These are phyloP conservation scores for Leccinum variicolor DNA, from an alignment of 768 basidiomycete species.

Conservation along the genomic window DNA sequence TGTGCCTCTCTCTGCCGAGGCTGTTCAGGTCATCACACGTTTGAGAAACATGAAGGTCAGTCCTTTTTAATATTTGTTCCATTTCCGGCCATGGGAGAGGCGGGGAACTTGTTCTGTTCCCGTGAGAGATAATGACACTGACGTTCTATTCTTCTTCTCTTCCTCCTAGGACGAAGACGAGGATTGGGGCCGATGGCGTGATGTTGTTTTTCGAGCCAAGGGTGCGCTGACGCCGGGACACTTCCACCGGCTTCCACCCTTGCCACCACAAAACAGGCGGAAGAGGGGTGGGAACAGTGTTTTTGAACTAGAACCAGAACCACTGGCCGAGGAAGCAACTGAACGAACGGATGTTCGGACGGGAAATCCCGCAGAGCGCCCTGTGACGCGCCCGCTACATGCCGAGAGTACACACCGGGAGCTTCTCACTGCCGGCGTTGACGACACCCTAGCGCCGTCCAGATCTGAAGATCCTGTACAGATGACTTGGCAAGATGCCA, in stretches of 20 bases:
- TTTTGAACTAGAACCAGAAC: constrained; percentile 12
- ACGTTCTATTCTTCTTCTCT: background rate
- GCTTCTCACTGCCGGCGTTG: background rate
- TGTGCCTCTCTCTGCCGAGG: constrained; percentile 71
- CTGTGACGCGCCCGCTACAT: background rate
- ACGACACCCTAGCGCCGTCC: background rate
- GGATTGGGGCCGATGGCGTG: constrained; percentile 87
- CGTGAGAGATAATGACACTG: constrained; percentile 1
- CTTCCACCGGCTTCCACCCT: constrained; percentile 30
- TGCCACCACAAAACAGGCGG: constrained; percentile 59
- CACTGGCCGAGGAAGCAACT: background rate
- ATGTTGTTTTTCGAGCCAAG: constrained; percentile 78
- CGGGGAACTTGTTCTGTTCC: background rate
- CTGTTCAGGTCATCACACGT: constrained; percentile 72
- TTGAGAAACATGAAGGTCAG: constrained; percentile 80
- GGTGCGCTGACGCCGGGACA: constrained; percentile 44
- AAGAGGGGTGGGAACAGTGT: constrained; percentile 47
- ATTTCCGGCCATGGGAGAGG: background rate
- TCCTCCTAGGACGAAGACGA: constrained; percentile 70
- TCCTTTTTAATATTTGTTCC: background rate
- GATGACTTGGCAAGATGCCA: constrained; percentile 50
- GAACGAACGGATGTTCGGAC: background rate
- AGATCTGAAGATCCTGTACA: background rate
- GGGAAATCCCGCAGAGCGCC: background rate
- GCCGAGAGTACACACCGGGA: background rate